phyloP scores from a whole-genome alignment of 768 basidiomycete species.

The Lactarius psammicola region DNA sequence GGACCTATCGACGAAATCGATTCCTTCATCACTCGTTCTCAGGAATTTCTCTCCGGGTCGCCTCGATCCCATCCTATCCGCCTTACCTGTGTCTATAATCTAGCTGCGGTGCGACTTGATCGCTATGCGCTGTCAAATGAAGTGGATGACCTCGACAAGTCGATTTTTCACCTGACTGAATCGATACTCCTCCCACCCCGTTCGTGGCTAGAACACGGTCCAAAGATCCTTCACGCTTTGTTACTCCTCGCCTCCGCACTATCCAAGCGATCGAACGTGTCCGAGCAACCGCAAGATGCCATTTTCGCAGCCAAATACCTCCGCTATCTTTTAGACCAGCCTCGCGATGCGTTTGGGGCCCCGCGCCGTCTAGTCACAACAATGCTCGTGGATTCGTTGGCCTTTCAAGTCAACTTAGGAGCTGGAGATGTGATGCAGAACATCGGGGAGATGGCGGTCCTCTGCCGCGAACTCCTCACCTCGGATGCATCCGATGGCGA shows the following conservation, averaged over 20 bases:
- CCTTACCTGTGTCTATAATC: not conserved
- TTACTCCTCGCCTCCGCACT: not conserved
- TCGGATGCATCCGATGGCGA: not conserved
- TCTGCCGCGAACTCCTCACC: not conserved
- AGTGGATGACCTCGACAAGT: not conserved
- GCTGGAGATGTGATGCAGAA: not conserved
- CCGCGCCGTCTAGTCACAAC: not conserved
- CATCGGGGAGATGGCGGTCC: not conserved
- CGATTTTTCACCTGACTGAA: not conserved
- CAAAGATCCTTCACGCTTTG: not conserved
- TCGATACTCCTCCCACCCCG: not conserved
- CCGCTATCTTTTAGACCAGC: not conserved
- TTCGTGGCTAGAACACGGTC: not conserved
- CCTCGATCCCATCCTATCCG: not conserved
- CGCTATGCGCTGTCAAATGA: not conserved
- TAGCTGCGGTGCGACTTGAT: not conserved
- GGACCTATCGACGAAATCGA: not conserved
- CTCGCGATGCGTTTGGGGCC: not conserved
- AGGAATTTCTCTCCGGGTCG: not conserved
- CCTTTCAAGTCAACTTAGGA: not conserved
- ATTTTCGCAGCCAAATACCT: not conserved
- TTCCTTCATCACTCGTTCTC: not conserved
- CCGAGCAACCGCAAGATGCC: not conserved
- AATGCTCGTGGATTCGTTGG: not conserved
- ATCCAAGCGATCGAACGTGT: not conserved